Conservation (phyloP, 305 asterid species). For the Fraxinus dipetala region DNA sequence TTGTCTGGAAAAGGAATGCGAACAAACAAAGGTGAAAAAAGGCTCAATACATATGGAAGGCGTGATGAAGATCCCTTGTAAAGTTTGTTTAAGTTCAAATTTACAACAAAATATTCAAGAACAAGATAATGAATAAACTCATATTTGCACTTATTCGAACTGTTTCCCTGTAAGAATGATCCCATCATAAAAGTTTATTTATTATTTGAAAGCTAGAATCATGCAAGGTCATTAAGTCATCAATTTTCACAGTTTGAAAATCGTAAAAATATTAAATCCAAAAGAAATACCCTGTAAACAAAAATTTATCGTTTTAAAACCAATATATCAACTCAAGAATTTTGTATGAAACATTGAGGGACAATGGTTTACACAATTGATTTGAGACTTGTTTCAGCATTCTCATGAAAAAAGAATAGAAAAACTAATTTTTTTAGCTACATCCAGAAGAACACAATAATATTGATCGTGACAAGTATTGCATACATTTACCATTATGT, state of each 20-base stretch:
- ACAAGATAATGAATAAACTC: background rate
- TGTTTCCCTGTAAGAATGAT: background rate
- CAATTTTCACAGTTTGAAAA: background rate
- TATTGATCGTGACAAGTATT: background rate
- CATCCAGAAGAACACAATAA: background rate
- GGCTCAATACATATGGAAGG: background rate
- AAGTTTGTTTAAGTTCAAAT: background rate
- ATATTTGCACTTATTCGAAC: background rate
- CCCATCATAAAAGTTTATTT: background rate
- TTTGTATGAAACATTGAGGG: background rate
- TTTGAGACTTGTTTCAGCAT: background rate
- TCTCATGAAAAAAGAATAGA: background rate
- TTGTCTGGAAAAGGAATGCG: conserved; percentile 50
- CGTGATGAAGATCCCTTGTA: conserved; percentile 7
- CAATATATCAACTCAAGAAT: background rate
- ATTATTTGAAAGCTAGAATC: background rate
- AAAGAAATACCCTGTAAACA: background rate
- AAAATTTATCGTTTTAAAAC: background rate
- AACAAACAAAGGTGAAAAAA: conserved; percentile 14
- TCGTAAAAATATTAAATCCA: background rate
- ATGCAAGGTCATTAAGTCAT: background rate
- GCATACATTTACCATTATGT: background rate
- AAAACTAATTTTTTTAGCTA: background rate
- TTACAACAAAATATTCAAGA: background rate
- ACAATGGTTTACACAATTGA: background rate